Evolutionary conservation across 2,329 filamentous ascomycete species (phyloP).

Genomic region (Botrytis deweyae): DNA sequence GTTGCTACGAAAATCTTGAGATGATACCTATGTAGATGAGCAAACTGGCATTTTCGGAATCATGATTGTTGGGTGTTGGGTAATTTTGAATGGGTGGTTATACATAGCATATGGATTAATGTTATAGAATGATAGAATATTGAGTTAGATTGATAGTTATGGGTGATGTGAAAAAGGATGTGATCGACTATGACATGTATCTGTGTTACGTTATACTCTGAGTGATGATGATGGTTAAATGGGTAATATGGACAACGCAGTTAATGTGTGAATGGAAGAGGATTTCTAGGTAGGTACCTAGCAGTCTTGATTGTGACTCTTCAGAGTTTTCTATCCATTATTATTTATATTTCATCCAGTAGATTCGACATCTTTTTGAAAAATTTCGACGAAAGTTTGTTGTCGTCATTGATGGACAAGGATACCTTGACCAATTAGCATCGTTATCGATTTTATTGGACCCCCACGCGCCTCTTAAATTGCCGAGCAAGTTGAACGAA

Average conservation of each 20-base stretch:
- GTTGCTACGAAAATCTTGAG: background rate
- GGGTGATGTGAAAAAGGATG: background rate
- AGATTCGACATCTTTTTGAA: background rate
- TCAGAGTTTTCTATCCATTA: background rate
- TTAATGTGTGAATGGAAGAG: background rate
- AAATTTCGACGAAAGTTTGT: slow-evolving; percentile 5
- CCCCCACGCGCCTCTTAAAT: slow-evolving; percentile 9
- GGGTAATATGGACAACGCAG: background rate
- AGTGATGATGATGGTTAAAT: background rate
- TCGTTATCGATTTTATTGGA: slow-evolving; percentile 1
- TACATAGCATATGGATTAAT: slow-evolving; percentile 9
- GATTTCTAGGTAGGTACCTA: background rate
- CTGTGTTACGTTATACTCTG: background rate
- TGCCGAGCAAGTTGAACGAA: slow-evolving; percentile 11
- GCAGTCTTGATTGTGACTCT: background rate
- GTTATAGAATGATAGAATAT: slow-evolving; percentile 3
- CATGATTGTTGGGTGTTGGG: slow-evolving; percentile 4
- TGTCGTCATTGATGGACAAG: slow-evolving; percentile 13
- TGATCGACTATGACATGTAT: background rate
- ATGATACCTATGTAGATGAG: slow-evolving; percentile 12
- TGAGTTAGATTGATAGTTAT: too few relatives aligned
- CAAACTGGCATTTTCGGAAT: background rate
- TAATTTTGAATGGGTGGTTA: background rate
- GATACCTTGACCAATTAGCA: slow-evolving; percentile 17
- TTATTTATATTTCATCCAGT: background rate